Base-by-base conservation (phyloP, 345 rosid genomes). In the Lumnitzera littorea region DNA sequence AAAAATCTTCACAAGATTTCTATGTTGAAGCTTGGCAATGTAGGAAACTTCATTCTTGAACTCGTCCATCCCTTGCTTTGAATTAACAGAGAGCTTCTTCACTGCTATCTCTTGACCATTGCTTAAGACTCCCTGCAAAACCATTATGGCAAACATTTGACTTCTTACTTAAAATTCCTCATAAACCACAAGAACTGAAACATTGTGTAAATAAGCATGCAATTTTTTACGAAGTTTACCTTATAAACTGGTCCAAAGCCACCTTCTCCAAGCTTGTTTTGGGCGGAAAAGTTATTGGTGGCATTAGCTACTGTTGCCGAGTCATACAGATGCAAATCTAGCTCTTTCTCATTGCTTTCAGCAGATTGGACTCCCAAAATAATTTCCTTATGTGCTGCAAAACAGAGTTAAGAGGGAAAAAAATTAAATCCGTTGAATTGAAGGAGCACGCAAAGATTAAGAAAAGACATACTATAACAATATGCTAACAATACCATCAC, bases 1-100 rank as follows among this genome's bases (percentile, higher is more conserved):
- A 2, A 78, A 52, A 54, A 78, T 70, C 70, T 66, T 75, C 49
- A 74, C 82, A 6, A 78, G 79, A 62, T 78, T 78, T 16, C 74
- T 48, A 55, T 78, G 77, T 58, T 78, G 77, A 65, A 78, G 76
- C 57, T 74, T 74, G 1, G 79, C 67, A 14, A 74, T 62, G 14
- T 65, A 49, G 17, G 53, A 17, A 11, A 54, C 48, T 55, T 46
- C 60, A 12, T 56, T 70, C 62, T 66, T 57, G 57, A 57, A 62
- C 50, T 65, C 69, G 3, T 46, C 48, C 48, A 43, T 24, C 58
- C 73, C 65, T 53, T 46, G 65, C 50, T 61, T 51, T 48, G 71
- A 55, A 51, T 56, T 24, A 15, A 16, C 31, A 25, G 63, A 61
- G 43, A 73, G 46, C 73, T 52, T 15, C 70, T 63, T 68, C 64